A percentile compares a stretch with the other conserved stretches of the same genome.
Conservation (phyloP, 75 land plant species). For the Chamaecyparis obtusa region DNA sequence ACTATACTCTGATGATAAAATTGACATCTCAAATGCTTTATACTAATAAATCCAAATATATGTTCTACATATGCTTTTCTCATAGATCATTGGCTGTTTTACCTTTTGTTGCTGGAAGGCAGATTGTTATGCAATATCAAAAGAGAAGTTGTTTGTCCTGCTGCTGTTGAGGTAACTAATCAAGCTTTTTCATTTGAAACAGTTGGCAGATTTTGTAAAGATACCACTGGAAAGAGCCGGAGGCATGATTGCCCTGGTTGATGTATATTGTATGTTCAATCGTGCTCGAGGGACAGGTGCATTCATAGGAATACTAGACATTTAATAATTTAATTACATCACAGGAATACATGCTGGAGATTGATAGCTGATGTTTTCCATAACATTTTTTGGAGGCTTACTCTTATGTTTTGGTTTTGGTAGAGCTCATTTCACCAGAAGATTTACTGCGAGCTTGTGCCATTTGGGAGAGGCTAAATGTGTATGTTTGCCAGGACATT, state of each 20-base stretch:
- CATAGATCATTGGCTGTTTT: no score
- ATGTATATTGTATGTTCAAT: constrained; percentile 91
- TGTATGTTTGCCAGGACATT: constrained; percentile 45
- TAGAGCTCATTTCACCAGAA: constrained; percentile 99
- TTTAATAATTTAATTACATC: background rate
- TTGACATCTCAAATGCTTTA: background rate
- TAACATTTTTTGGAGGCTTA: background rate
- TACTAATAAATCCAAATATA: background rate
- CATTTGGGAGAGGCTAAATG: constrained; percentile 89
- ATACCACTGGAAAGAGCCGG: constrained; percentile 82
- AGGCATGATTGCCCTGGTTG: constrained; percentile 89
- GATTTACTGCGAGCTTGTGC: constrained; percentile 93
- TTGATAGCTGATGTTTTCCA: background rate
- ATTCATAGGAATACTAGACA: background rate
- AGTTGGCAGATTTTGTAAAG: constrained; percentile 97
- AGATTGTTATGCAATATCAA: background rate
- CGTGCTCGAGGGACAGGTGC: constrained; percentile 98
- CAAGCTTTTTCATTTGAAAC: background rate
- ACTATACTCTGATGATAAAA: no score
- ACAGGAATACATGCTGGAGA: background rate
- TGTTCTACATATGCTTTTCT: no score
- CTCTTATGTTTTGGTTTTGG: constrained; percentile 5
- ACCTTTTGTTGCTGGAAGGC: background rate
- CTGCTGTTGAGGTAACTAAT: background rate
- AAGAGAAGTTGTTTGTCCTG: background rate